Evolutionary conservation across 2,329 filamentous ascomycete genomes (phyloP), one percentile per base, ranked within the genome.

Genomic region (Venturia effusa): DNA sequence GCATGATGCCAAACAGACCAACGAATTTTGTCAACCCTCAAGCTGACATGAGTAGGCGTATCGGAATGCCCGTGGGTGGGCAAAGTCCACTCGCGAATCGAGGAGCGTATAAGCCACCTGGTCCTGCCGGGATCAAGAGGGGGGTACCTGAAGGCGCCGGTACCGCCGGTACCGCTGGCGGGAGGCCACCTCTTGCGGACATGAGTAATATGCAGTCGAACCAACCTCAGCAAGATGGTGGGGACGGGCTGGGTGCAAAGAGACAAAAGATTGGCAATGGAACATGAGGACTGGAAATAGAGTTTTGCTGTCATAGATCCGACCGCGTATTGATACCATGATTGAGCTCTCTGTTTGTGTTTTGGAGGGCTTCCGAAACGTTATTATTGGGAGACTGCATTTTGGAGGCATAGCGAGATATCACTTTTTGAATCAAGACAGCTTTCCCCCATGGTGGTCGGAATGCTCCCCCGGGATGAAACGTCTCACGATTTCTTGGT

Each of bases 1-100:
- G 74, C 3, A 73, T 79, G 4, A 73, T 76, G 4, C 78, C 55
- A 39, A 45, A 64, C 27, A n/a, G 45, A 60, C 55, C 37, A 37
- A 67, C 11, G 61, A 66, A 48, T 66, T 43, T 24, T 66, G 66
- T 51, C 61, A 67, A 62, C 64, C 79, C 79, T 11, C 74, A 79
- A 11, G 72, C 76, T 45, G 80, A 82, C 66, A 67, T 72, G 61
- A 76, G 74, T 65, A 71, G 81, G 22, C 70, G 77, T 34, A 78
- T 83, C 22, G 80, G 80, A 19, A 80, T 81, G 77, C 80, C 80
- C 8, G 73, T 69, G 17, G 71, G 69, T 24, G 71, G 74, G 39
- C 74, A 74, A 67, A 79, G 77, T 70, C 78, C 77, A 10, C 69
- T 76, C 65, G 71, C 73, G 43, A 81, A 78, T 64, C 72, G 78